These are phyloP conservation scores for Hypericum perforatum DNA, from an alignment of 345 rosid genomes.

Conservation along the genomic window DNA sequence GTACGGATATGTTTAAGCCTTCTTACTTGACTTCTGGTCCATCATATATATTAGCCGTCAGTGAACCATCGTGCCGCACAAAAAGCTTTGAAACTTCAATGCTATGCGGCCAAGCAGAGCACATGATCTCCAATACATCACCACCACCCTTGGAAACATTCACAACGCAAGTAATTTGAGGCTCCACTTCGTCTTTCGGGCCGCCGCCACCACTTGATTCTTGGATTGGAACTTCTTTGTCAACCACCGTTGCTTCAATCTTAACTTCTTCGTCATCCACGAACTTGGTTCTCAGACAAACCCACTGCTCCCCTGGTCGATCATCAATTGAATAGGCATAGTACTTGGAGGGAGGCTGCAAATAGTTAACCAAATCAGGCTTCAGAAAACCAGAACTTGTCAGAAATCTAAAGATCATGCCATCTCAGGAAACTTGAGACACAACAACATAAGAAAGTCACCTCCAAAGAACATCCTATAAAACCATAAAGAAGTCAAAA, in stretches of 20 bases:
- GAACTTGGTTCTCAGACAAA: conserved; percentile 51
- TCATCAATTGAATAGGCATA: conserved; percentile 52
- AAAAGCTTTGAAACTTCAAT: conserved; percentile 52
- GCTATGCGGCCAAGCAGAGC: conserved; percentile 78
- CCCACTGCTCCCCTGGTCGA: conserved; percentile 78
- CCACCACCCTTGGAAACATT: conserved; percentile 48
- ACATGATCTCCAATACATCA: conserved; percentile 54
- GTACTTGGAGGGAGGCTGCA: conserved; percentile 41
- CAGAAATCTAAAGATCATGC: too few species aligned
- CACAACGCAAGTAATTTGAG: conserved; percentile 63
- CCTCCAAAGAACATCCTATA: too few species aligned
- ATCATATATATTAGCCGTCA: conserved; percentile 26
- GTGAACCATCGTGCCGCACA: conserved; percentile 24
- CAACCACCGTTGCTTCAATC: conserved; percentile 83
- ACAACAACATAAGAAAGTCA: background rate
- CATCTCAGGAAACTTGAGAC: background rate
- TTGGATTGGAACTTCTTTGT: conserved; percentile 47
- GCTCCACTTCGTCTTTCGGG: conserved; percentile 31
- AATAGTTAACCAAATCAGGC: background rate
- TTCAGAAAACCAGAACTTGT: background rate
- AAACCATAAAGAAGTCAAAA: too few species aligned
- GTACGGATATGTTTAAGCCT: too few species aligned
- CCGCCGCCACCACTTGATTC: conserved; percentile 17
- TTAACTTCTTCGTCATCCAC: conserved; percentile 58
- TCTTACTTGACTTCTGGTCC: conserved; percentile 75